Base-by-base conservation (phyloP, 2,329 filamentous ascomycete species). In the Grosmannia huntii region DNA sequence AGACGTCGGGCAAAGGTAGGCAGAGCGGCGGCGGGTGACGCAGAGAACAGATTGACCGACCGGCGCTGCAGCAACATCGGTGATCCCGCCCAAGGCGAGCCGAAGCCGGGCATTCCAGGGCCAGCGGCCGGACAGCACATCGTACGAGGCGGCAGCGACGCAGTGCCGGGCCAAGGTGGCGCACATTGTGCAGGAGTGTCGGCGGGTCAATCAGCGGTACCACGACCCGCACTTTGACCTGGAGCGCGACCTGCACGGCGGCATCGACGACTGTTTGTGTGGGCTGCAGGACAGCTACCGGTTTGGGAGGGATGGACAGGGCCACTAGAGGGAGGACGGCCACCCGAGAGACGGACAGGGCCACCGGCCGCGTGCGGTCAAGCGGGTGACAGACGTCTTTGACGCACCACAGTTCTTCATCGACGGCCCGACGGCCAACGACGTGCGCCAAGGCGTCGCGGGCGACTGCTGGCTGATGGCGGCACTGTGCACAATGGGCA, bases 401-500 rank as follows among this genome's bases (percentile, higher is more conserved):
- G 87, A 90, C 55, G 75, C 81, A 0, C 87, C 89, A 1, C 75
- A 80, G 61, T 94, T 95, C 68, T 94, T 82, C 66, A 83, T 90
- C 61, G 86, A 91, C 62, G 86, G 87, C 0, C 84, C 87, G 2
- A 85, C 82, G 10, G 85, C 87, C 21, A 86, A 85, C 62, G 89
- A 95, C 69, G 85, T 95, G 23, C 80, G 86, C 36, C 89, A 94
- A 68, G 89, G 89, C 1, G 78, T 80, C 10, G 83, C 86, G 62
- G 89, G 89, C 2, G 88, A 95, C 67, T 95, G 90, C 69, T 95
- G 89, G 89, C 81, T 94, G 59, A 83, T 95, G 74, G 86, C 90
- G 7, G 87, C 88, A 1, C 71, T 95, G 49, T 89, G 85, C 61
- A 89, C 87, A 0, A 77, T 95, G 61, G 85, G 83, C 63, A 89